Evolutionary conservation across 225 moss, liverwort and hornwort species (phyloP).

Genomic region (Neckera pumila): DNA sequence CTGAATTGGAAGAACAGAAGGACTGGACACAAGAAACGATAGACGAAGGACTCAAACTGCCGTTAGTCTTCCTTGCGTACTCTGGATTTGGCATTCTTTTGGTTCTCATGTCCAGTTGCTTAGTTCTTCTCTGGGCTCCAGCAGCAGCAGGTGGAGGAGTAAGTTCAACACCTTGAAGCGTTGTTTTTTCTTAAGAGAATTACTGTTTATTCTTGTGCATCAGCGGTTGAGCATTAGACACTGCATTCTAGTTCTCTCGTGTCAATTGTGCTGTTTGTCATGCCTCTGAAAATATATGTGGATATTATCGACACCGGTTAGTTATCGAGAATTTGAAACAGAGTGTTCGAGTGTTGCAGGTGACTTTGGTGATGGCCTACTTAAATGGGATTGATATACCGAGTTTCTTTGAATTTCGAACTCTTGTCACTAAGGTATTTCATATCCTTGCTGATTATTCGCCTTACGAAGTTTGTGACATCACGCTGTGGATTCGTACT

Average conservation of each 20-base stretch:
- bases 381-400: slow-evolving; percentile 84
- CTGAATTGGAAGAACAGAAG: slow-evolving; percentile 36
- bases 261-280: neutral
- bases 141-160: slow-evolving; percentile 92
- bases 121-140: slow-evolving; percentile 79
- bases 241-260: neutral
- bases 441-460: neutral
- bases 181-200: neutral
- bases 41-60: slow-evolving; percentile 37
- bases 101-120: slow-evolving; percentile 58
- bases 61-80: slow-evolving; percentile 53
- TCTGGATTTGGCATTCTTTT: slow-evolving; percentile 50
- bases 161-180: neutral
- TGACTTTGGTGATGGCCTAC: slow-evolving; percentile 87
- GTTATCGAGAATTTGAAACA: neutral
- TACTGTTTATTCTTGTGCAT: neutral
- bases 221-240: neutral
- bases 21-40: slow-evolving; percentile 53
- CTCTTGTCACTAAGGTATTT: slow-evolving; percentile 62
- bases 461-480: neutral
- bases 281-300: neutral
- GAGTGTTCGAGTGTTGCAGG: slow-evolving; percentile 24
- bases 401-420: slow-evolving; percentile 53
- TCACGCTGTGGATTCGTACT: neutral
- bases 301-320: neutral